A percentile compares a stretch with the other conserved stretches of the same genome.
phyloP scores from a whole-genome alignment of 257 asterid genomes.

The Nicotiana otophora region DNA sequence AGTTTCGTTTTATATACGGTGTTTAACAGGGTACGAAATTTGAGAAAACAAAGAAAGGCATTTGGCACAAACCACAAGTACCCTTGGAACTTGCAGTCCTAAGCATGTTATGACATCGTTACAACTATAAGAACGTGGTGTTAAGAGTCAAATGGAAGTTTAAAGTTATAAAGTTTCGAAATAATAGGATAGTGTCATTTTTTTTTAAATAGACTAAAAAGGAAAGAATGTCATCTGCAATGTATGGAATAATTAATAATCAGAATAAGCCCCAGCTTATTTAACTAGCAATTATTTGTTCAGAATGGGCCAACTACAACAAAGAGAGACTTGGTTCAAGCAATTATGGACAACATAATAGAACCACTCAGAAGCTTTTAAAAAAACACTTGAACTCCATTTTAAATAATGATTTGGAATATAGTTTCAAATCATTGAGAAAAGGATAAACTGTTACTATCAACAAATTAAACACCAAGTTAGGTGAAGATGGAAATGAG shows the following conservation, averaged over 20 bases:
- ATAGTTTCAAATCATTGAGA: not conserved
- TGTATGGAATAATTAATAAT: too few species aligned
- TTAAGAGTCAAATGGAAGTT: too few species aligned
- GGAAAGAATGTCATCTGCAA: too few species aligned
- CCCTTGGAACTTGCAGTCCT: not conserved
- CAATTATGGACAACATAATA: not conserved
- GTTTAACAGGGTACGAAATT: too few species aligned
- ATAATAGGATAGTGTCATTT: too few species aligned
- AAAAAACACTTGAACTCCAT: not conserved
- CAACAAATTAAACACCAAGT: not conserved
- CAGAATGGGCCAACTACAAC: not conserved
- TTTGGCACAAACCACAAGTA: too few species aligned
- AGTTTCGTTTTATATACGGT: too few species aligned
- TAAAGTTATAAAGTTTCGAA: too few species aligned
- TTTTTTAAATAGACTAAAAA: not conserved
- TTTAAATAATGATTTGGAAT: constrained; percentile 5
- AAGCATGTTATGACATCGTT: too few species aligned
- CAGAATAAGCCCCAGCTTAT: not conserved
- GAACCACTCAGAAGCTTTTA: not conserved
- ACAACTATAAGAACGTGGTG: too few species aligned
- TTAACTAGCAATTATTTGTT: not conserved
- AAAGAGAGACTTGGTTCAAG: not conserved
- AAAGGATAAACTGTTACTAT: not conserved
- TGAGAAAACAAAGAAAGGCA: too few species aligned
- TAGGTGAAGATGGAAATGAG: not conserved